Base-by-base conservation (phyloP, 768 basidiomycete genomes). In the Lanmaoa pseudosensibilis region DNA sequence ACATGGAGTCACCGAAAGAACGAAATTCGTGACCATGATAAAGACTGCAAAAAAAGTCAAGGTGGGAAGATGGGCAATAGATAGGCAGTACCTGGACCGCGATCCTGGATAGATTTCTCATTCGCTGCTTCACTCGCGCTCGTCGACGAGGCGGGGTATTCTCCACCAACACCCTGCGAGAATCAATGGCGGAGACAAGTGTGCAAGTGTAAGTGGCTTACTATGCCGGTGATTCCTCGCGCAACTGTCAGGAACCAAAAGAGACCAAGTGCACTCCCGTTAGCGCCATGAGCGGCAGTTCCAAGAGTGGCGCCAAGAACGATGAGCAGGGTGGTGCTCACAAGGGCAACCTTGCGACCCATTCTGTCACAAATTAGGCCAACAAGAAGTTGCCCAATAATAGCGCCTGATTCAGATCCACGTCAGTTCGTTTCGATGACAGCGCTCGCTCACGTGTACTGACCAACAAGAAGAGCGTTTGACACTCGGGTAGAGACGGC, bases 201-300 rank as follows among this genome's bases (percentile, higher is more conserved):
- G 6, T 19, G 15, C 21, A 33, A 41, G 25, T 23, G 21, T 48
- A 44, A 38, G 40, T 41, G 16, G 68, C 81, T 65, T 59, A 85
- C 85, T 45, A 87, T 71, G 19, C 86, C 86, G 25, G 86, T 87
- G 34, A 89, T 77, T 40, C 89, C 89, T 54, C 88, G 77, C 16
- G 87, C 84, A 59, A 89, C 68, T 0, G 87, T 88, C 64, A 90
- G 69, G 68, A 85, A 86, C 89, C 89, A 91, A 65, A 90, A 85
- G 43, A 90, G 74, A 19, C 86, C 87, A 48, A 72, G 64, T 32
- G 74, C 74, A 59, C 78, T 83, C 57, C 83, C 83, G 25, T 80
- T 68, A 1, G 78, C 77, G 5, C 85, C 87, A 64, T 85, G 82
- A 16, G 89, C 85, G 7, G 83, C 86, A 5, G 88, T 88, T 9